Percentiles rank a stretch among this genome's conserved stretches.
Evolutionary conservation across 2,329 filamentous ascomycete species (phyloP).

Genomic region (Raffaelea arxii): DNA sequence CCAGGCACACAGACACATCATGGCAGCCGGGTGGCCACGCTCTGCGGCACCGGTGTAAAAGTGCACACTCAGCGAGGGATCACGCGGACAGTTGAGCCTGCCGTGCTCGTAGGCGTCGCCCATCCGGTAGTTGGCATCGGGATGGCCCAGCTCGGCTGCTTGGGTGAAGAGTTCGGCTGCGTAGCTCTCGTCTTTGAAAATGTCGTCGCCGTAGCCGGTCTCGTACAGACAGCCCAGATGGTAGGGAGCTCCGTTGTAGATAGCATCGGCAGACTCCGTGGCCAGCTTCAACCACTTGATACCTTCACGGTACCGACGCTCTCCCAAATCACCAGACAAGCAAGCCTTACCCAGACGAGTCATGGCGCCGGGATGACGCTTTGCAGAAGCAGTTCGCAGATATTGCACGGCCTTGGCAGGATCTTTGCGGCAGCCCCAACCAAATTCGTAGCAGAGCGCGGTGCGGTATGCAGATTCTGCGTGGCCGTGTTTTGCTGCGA

Average conservation of each 20-base stretch:
- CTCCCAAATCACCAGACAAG: slow-evolving; percentile 78
- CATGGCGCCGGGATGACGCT: slow-evolving; percentile 92
- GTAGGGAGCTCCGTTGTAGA: slow-evolving; percentile 90
- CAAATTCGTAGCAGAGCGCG: slow-evolving; percentile 93
- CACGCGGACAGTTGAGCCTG: slow-evolving; percentile 73
- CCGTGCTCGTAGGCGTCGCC: slow-evolving; percentile 98
- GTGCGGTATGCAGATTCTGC: slow-evolving; percentile 92
- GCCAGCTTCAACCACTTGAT: slow-evolving; percentile 95
- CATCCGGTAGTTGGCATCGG: slow-evolving; percentile 76
- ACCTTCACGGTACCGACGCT: slow-evolving; percentile 79
- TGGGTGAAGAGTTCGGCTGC: slow-evolving; percentile 91
- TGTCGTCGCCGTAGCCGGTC: slow-evolving; percentile 84
- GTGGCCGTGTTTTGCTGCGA: slow-evolving; percentile 93
- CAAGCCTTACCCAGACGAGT: slow-evolving; percentile 86
- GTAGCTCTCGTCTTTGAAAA: slow-evolving; percentile 85
- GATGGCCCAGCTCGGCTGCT: slow-evolving; percentile 82
- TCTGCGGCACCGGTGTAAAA: slow-evolving; percentile 94
- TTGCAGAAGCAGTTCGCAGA: slow-evolving; percentile 79
- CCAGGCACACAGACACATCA: slow-evolving; percentile 99
- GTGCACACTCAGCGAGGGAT: slow-evolving; percentile 88
- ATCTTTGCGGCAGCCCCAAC: slow-evolving; percentile 89
- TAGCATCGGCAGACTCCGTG: slow-evolving; percentile 75
- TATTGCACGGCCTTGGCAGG: slow-evolving; percentile 89
- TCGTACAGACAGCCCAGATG: slow-evolving; percentile 85
- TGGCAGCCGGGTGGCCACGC: slow-evolving; percentile 70